Percentiles rank a stretch among this genome's conserved stretches.
These are phyloP conservation scores for Fusarium fujikuroi DNA, from an alignment of 2,329 filamentous ascomycete species.

Conservation along the genomic window DNA sequence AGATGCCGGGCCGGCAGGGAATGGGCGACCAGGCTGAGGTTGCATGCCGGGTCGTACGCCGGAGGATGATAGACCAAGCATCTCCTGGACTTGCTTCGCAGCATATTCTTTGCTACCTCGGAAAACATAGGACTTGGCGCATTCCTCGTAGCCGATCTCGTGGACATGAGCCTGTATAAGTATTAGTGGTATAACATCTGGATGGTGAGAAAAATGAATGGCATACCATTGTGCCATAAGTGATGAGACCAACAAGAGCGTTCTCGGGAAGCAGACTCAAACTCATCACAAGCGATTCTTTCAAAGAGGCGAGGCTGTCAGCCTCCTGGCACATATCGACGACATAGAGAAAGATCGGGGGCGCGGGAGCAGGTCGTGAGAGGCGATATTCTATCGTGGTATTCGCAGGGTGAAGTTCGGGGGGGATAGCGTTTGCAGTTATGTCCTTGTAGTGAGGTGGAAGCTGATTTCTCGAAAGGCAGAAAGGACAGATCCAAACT, in stretches of 20 bases:
- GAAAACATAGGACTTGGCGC: conserved; percentile 98
- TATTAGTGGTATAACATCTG: conserved; percentile 33
- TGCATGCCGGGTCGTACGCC: conserved; percentile 79
- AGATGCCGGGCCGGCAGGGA: conserved; percentile 82
- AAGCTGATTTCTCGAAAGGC: conserved; percentile 82
- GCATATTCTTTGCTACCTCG: conserved; percentile 96
- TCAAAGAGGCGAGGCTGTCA: conserved; percentile 82
- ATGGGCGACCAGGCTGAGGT: conserved; percentile 78
- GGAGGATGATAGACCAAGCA: conserved; percentile 85
- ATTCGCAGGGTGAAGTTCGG: conserved; percentile 82
- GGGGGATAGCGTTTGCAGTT: conserved; percentile 82
- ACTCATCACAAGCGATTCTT: conserved; percentile 88
- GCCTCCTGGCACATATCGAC: conserved; percentile 91
- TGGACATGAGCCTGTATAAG: conserved; percentile 83
- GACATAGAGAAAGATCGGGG: conserved; percentile 87
- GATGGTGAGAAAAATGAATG: not conserved
- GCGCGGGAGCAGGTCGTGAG: conserved; percentile 82
- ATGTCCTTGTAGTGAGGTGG: conserved; percentile 93
- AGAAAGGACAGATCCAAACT: conserved; percentile 92
- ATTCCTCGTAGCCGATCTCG: conserved; percentile 97
- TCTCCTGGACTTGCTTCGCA: conserved; percentile 99
- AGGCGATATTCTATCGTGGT: conserved; percentile 92
- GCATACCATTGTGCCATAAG: conserved; percentile 89
- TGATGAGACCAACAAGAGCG: conserved; percentile 84
- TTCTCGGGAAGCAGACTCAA: conserved; percentile 84